These are phyloP conservation scores for Schizosaccharomyces osmophilus DNA, from an alignment of 805 yeast genomes.

Conservation along the genomic window DNA sequence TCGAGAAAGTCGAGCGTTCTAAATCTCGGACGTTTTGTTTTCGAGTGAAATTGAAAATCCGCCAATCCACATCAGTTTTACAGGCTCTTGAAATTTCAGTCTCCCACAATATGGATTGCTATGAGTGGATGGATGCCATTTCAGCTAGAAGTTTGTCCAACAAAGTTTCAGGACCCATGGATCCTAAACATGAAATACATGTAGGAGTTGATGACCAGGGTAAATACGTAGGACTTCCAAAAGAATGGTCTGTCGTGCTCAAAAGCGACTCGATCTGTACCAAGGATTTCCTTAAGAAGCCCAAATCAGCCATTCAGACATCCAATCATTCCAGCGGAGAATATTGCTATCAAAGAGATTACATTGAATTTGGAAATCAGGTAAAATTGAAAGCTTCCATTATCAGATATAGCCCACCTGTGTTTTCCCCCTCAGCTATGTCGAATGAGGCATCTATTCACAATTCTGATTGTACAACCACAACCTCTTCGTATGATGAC, in stretches of 20 bases:
- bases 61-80: conserved; percentile 26
- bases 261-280: conserved; percentile 69
- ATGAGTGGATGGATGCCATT: conserved; percentile 79
- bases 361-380: no score
- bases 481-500: no score
- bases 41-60: background rate
- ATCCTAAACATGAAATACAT: conserved; percentile 85
- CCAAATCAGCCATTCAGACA: conserved; percentile 81
- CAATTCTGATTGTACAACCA: no score
- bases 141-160: conserved; percentile 17
- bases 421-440: no score
- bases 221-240: conserved; percentile 75
- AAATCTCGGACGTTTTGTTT: conserved; percentile 58
- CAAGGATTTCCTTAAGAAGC: conserved; percentile 72
- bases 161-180: conserved; percentile 71
- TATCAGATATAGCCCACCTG: no score
- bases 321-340: conserved; percentile 41
- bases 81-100: conserved; percentile 47
- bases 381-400: no score
- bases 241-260: conserved; percentile 69
- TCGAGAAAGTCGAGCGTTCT: conserved; percentile 38
- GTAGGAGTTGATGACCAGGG: conserved; percentile 81
- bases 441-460: no score
- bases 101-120: conserved; percentile 53
- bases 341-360: no score